Conservation (phyloP, 805 yeast genomes). For the Schwanniomyces polymorphus region DNA sequence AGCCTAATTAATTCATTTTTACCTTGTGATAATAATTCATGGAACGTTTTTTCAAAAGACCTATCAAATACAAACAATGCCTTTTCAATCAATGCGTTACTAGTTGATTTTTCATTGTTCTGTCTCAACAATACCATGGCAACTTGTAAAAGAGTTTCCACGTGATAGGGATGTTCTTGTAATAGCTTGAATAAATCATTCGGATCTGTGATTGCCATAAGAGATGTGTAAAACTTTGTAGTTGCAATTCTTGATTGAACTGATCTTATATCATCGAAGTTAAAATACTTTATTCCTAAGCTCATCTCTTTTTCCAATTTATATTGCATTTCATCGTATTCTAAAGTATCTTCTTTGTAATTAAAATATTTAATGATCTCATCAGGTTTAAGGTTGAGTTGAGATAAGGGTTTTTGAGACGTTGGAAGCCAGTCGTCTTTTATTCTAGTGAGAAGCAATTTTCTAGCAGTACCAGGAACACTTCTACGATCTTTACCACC, state of each 20-base stretch:
- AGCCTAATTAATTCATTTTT: constrained; percentile 60
- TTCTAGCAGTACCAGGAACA: constrained; percentile 73
- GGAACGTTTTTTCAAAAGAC: constrained; percentile 60
- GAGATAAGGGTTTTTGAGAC: constrained; percentile 53
- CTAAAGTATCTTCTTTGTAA: constrained; percentile 34
- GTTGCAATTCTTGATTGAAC: constrained; percentile 38
- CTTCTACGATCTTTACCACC: constrained; percentile 73
- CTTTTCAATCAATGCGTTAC: constrained; percentile 73
- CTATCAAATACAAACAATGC: constrained; percentile 81
- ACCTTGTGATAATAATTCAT: constrained; percentile 42
- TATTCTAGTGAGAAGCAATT: constrained; percentile 66
- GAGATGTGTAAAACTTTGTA: constrained; percentile 60
- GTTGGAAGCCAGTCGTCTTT: constrained; percentile 83
- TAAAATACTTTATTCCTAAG: constrained; percentile 56
- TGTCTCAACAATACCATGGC: constrained; percentile 73
- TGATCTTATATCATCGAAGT: constrained; percentile 41
- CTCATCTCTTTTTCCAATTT: constrained; percentile 31
- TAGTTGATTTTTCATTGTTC: constrained; percentile 67
- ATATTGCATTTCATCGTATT: constrained; percentile 22
- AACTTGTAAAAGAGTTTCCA: constrained; percentile 75
- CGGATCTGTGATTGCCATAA: constrained; percentile 75
- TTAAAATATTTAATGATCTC: constrained; percentile 36
- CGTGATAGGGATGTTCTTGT: constrained; percentile 68
- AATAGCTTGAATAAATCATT: constrained; percentile 64
- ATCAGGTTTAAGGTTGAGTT: constrained; percentile 51